phyloP scores from a whole-genome alignment of 345 rosid genomes.

The Psidium guajava region DNA sequence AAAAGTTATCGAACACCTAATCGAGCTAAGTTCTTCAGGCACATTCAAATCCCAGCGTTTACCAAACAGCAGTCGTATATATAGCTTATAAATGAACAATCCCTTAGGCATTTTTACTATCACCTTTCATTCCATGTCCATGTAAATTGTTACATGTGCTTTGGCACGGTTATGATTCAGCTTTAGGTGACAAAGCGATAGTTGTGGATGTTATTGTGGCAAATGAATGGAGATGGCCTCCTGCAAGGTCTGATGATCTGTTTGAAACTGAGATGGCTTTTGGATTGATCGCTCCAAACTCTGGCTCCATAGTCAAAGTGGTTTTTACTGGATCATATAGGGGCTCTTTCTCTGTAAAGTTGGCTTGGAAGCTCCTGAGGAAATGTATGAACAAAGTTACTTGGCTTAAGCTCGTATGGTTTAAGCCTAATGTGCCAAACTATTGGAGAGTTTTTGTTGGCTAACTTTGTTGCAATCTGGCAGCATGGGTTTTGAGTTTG shows the following conservation, averaged over 20 bases:
- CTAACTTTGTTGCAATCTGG: too few species aligned
- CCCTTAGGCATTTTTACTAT: not conserved
- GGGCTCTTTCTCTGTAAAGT: not conserved
- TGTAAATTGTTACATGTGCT: not conserved
- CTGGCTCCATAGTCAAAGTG: not conserved
- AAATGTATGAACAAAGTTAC: not conserved
- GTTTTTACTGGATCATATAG: not conserved
- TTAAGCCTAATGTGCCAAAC: not conserved
- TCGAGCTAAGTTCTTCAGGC: not conserved
- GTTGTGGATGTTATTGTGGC: not conserved
- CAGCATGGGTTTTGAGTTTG: too few species aligned
- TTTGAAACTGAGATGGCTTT: not conserved
- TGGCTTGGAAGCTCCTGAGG: not conserved
- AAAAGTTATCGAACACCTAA: not conserved
- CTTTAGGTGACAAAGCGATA: not conserved
- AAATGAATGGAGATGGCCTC: not conserved
- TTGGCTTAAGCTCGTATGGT: not conserved
- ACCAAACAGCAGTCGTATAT: not conserved
- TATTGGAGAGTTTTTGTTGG: not conserved
- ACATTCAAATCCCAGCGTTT: too few species aligned
- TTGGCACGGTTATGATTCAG: not conserved
- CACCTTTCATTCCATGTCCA: not conserved
- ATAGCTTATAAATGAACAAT: not conserved
- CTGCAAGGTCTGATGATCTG: not conserved
- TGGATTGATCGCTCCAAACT: not conserved